Percentiles rank a stretch among this genome's conserved stretches.
These are phyloP conservation scores for Claviceps digitariae DNA, from an alignment of 2,329 filamentous ascomycete species.

Conservation along the genomic window DNA sequence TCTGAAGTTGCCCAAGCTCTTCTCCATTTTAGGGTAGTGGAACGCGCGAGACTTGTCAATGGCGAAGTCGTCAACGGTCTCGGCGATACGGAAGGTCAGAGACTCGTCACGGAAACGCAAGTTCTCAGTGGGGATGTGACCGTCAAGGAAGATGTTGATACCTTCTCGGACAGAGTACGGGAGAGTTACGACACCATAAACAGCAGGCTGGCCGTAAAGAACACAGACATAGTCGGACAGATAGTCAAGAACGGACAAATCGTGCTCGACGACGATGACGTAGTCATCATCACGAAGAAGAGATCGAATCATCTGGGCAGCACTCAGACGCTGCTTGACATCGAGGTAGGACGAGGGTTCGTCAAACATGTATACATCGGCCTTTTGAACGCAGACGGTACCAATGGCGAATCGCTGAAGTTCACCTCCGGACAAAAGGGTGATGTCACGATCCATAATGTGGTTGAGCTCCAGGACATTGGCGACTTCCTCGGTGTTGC, in stretches of 20 bases:
- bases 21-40: conserved; percentile 79
- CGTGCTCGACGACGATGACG: conserved; percentile 98
- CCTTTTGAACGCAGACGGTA: conserved; percentile 87
- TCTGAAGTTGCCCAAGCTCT: conserved; percentile 81
- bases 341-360: conserved; percentile 98
- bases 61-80: conserved; percentile 78
- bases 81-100: conserved; percentile 85
- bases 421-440: conserved; percentile 87
- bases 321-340: conserved; percentile 95
- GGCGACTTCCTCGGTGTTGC: conserved; percentile 69
- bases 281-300: conserved; percentile 83
- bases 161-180: conserved; percentile 94
- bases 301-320: conserved; percentile 82
- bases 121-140: conserved; percentile 96
- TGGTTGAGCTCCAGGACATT: conserved; percentile 76
- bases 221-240: conserved; percentile 98
- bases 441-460: conserved; percentile 84
- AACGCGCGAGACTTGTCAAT: conserved; percentile 76
- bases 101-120: conserved; percentile 96
- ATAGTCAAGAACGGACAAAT: conserved; percentile 95
- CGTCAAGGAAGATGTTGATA: conserved; percentile 98
- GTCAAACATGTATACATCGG: conserved; percentile 99
- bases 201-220: conserved; percentile 85
- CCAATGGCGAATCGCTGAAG: conserved; percentile 96
- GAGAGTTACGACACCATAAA: conserved; percentile 95